A percentile compares a stretch with the other conserved stretches of the same genome.
Evolutionary conservation across 139 green algal species (phyloP).

Genomic region (Choricystis sp.): DNA sequence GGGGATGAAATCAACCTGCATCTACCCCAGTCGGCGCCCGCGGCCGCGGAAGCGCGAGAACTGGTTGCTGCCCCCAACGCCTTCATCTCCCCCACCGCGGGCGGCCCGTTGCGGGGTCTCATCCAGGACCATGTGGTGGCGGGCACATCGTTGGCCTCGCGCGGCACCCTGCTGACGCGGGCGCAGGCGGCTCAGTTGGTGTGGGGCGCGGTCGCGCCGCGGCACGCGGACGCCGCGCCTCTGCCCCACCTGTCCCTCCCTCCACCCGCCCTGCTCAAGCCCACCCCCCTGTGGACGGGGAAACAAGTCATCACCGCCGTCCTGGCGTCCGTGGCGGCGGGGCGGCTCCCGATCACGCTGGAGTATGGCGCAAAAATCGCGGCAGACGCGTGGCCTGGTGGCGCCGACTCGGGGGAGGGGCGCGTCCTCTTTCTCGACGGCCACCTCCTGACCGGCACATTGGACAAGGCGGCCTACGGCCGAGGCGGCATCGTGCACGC

Average conservation of each 20-base stretch:
- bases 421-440: conserved; percentile 46
- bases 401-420: conserved; percentile 28
- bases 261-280: conserved; percentile 63
- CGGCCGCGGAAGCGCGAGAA: conserved; percentile 75
- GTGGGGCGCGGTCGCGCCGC: conserved; percentile 33
- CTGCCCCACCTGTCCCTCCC: conserved; percentile 30
- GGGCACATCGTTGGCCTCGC: conserved; percentile 62
- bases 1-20: conserved; percentile 99
- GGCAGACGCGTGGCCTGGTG: conserved; percentile 64
- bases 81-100: conserved; percentile 90
- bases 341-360: conserved; percentile 64
- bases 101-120: conserved; percentile 82
- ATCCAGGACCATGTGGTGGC: conserved; percentile 94
- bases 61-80: conserved; percentile 90
- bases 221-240: neutral
- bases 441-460: conserved; percentile 58
- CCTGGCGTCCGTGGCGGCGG: conserved; percentile 50
- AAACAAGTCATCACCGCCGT: conserved; percentile 75
- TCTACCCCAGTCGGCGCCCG: conserved; percentile 83
- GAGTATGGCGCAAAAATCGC: conserved; percentile 48
- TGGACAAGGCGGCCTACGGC: conserved; percentile 93
- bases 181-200: conserved; percentile 64
- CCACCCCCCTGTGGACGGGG: conserved; percentile 69
- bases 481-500: conserved; percentile 87
- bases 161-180: conserved; percentile 66